Evolutionary conservation across 2,329 filamentous ascomycete genomes (phyloP).

Genomic region (Scytalidium lignicola): DNA sequence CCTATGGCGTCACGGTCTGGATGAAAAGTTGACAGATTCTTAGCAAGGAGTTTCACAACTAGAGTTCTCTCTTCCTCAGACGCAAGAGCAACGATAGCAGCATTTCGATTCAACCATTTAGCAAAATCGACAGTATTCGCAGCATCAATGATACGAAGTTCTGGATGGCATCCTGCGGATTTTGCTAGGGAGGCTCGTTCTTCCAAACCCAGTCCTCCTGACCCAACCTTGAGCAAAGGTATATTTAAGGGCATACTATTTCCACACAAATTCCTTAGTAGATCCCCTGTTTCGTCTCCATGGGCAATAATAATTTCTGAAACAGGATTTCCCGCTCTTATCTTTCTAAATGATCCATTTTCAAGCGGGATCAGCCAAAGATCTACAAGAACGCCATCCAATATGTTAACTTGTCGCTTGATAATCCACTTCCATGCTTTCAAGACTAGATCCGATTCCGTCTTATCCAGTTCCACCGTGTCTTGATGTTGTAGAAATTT

Average conservation of each 20-base stretch:
- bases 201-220: neutral
- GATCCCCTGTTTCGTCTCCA: conserved; percentile 3
- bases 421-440: conserved; percentile 16
- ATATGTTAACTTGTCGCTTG: conserved; percentile 7
- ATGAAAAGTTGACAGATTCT: neutral
- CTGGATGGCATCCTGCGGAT: neutral
- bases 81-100: conserved; percentile 1
- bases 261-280: conserved; percentile 12
- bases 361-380: conserved; percentile 25
- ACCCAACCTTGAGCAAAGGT: conserved; percentile 6
- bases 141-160: conserved; percentile 6
- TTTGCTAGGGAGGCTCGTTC: too few species aligned
- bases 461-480: conserved; percentile 2
- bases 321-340: conserved; percentile 8
- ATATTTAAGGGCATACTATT: conserved; percentile 1
- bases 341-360: conserved; percentile 16
- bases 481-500: conserved; percentile 7
- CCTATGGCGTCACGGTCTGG: neutral
- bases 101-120: conserved; percentile 10
- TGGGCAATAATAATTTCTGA: conserved; percentile 8
- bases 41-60: conserved; percentile 5
- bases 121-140: conserved; percentile 5
- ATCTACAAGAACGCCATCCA: conserved; percentile 5
- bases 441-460: conserved; percentile 5
- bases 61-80: conserved; percentile 5